These are phyloP conservation scores for Cutaneotrichosporon sp. DNA, from an alignment of 1,284 basidiomycete species.

Conservation along the genomic window DNA sequence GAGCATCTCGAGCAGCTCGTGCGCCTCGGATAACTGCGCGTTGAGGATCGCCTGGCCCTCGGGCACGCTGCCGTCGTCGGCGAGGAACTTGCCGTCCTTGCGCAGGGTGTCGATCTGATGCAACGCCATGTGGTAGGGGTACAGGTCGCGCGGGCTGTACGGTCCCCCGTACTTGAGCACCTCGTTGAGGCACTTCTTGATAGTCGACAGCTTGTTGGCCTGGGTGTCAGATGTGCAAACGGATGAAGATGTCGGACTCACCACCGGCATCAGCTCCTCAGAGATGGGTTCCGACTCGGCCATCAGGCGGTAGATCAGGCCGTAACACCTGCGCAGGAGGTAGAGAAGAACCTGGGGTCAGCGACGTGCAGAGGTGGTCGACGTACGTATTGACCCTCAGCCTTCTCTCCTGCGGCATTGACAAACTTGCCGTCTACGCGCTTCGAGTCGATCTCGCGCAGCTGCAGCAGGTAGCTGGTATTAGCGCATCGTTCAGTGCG, in stretches of 20 bases:
- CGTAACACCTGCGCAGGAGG: conserved; percentile 90
- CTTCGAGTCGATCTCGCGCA: conserved; percentile 97
- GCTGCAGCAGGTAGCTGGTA: conserved; percentile 75
- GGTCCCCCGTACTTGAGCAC: conserved; percentile 96
- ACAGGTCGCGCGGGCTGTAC: conserved; percentile 91
- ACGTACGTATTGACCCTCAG: conserved; percentile 46
- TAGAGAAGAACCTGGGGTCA: conserved; percentile 78
- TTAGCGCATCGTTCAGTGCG: not conserved
- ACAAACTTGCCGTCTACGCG: conserved; percentile 96
- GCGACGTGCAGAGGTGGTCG: not conserved
- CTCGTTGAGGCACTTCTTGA: conserved; percentile 96
- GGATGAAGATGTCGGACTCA: conserved; percentile 55
- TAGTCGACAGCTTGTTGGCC: conserved; percentile 90
- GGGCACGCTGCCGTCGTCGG: conserved; percentile 68
- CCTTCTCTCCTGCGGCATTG: conserved; percentile 84
- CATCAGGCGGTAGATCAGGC: conserved; percentile 89
- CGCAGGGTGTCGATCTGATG: conserved; percentile 94
- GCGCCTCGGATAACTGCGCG: conserved; percentile 94
- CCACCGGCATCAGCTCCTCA: conserved; percentile 95
- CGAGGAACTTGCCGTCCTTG: conserved; percentile 89
- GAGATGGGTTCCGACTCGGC: conserved; percentile 99
- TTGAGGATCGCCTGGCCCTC: conserved; percentile 97
- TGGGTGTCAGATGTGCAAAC: conserved; percentile 40
- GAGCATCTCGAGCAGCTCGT: conserved; percentile 87
- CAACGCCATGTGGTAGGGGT: conserved; percentile 94